These are phyloP conservation scores for Fraxinus dipetala DNA, from an alignment of 305 asterid genomes.

Conservation along the genomic window DNA sequence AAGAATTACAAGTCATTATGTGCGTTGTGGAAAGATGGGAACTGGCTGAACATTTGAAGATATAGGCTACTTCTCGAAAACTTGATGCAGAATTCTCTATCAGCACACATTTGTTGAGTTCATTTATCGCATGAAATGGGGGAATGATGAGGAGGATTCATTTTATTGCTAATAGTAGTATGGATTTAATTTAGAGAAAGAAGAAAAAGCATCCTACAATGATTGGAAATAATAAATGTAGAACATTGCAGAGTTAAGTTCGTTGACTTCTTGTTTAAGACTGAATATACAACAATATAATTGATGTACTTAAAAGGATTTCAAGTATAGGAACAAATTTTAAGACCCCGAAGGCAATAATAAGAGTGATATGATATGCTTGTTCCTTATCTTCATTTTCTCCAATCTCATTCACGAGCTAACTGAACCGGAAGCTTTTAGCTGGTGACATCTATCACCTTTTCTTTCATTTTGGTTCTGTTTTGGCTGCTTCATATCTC, in stretches of 20 bases:
- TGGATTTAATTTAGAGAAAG: neutral
- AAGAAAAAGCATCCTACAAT: neutral
- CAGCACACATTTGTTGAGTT: neutral
- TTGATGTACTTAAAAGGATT: neutral
- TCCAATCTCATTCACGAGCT: neutral
- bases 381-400: neutral
- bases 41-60: neutral
- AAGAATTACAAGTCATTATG: neutral
- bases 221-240: neutral
- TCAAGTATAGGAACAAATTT: neutral
- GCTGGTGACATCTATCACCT: slow-evolving; percentile 12
- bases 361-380: neutral
- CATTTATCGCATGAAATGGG: neutral
- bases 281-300: neutral
- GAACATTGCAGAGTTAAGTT: neutral
- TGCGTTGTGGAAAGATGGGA: neutral
- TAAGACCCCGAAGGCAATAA: neutral
- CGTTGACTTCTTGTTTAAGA: neutral
- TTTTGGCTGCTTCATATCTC: neutral
- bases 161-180: neutral
- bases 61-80: neutral
- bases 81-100: neutral
- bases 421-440: neutral
- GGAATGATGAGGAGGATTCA: neutral
- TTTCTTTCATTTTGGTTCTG: neutral